Conservation (phyloP, 257 asterid species). For the Paulownia fortunei region DNA sequence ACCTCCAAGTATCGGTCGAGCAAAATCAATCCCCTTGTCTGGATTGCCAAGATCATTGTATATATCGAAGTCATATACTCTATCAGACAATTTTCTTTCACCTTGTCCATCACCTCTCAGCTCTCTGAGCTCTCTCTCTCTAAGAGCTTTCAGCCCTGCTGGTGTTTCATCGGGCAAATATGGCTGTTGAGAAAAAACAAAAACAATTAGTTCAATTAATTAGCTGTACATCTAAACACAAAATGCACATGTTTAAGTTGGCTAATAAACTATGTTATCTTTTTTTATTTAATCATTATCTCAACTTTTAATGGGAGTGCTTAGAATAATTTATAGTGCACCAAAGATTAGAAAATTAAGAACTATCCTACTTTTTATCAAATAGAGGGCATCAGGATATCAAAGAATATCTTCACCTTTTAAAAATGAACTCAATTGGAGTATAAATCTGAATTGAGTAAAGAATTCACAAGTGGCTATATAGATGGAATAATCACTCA, state of each 20-base stretch:
- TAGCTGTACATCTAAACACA: not conserved
- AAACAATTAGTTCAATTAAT: not conserved
- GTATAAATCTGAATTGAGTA: not conserved
- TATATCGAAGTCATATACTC: slow-evolving; percentile 80
- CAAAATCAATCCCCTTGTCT: slow-evolving; percentile 78
- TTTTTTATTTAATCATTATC: not conserved
- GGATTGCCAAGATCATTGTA: slow-evolving; percentile 98
- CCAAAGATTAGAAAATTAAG: not conserved
- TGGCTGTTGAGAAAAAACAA: slow-evolving; percentile 54
- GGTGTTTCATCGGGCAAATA: slow-evolving; percentile 92
- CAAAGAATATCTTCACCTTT: slow-evolving; percentile 14
- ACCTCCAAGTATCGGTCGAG: slow-evolving; percentile 86
- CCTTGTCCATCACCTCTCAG: slow-evolving; percentile 89
- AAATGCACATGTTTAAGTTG: slow-evolving; percentile 14
- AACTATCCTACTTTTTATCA: slow-evolving; percentile 12
- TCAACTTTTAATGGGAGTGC: slow-evolving; percentile 13
- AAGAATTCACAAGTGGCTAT: slow-evolving; percentile 11
- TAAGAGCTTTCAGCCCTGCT: slow-evolving; percentile 69
- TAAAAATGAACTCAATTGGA: slow-evolving; percentile 10
- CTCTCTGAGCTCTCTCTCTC: slow-evolving; percentile 81
- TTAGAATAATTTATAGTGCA: not conserved
- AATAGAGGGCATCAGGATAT: not conserved
- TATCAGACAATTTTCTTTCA: slow-evolving; percentile 72
- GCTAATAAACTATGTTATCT: not conserved
- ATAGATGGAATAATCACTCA: not conserved